A percentile compares a stretch with the other conserved stretches of the same genome.
Evolutionary conservation across 2,329 filamentous ascomycete species (phyloP).

Genomic region (Aspergillus intermedius): DNA sequence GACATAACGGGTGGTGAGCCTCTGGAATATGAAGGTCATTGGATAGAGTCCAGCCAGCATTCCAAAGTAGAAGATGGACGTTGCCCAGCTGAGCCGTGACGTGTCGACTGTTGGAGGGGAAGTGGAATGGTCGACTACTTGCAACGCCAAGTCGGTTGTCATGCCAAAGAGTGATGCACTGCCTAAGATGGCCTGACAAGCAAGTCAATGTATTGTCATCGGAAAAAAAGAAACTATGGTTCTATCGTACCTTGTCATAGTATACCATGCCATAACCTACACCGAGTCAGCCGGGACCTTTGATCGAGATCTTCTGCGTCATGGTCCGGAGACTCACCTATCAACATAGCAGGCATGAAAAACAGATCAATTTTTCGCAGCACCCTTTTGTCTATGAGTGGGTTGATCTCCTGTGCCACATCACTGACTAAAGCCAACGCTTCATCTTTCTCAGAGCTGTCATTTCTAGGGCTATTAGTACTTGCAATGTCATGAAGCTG

Average conservation of each 20-base stretch:
- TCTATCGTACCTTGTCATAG: conserved; percentile 54
- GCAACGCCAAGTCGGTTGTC: conserved; percentile 60
- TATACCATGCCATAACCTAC: conserved; percentile 58
- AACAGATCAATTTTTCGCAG: conserved; percentile 62
- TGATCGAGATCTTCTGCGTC: not conserved
- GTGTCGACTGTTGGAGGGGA: conserved; percentile 57
- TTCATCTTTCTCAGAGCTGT: conserved; percentile 46
- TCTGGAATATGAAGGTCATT: conserved; percentile 64
- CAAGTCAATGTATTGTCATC: not conserved
- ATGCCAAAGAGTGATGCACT: conserved; percentile 69
- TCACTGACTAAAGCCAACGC: conserved; percentile 57
- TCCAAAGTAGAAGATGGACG: conserved; percentile 73
- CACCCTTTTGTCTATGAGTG: conserved; percentile 49
- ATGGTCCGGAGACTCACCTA: conserved; percentile 34
- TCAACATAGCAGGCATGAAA: conserved; percentile 61
- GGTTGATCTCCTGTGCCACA: conserved; percentile 43
- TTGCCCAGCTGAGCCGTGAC: conserved; percentile 66
- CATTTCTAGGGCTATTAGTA: not conserved
- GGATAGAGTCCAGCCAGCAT: conserved; percentile 70
- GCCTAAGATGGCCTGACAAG: conserved; percentile 59
- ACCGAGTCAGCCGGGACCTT: not conserved
- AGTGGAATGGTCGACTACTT: conserved; percentile 45
- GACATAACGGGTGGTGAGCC: conserved; percentile 58
- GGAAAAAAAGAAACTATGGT: not conserved
- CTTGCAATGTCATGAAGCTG: not conserved